These are phyloP conservation scores for Polyporus arcularius DNA, from an alignment of 768 basidiomycete species.

Conservation along the genomic window DNA sequence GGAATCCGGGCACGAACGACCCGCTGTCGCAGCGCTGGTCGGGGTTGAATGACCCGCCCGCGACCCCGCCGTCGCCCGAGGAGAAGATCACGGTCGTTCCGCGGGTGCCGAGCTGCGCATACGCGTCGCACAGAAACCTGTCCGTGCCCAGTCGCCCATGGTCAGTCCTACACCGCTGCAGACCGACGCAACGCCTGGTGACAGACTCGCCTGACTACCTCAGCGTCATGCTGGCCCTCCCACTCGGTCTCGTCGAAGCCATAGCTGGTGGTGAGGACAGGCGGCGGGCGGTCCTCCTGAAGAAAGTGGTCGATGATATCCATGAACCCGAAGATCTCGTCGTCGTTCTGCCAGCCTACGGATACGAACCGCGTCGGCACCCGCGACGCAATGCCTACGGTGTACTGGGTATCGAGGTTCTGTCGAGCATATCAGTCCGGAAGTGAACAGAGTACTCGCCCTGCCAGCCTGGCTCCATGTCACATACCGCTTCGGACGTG, in stretches of 20 bases:
- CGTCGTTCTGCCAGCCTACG: conserved; percentile 30
- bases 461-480: too few relatives aligned
- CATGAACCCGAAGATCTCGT: conserved; percentile 28
- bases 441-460: too few relatives aligned
- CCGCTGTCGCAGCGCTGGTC: conserved; percentile 32
- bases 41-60: conserved; percentile 19
- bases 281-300: conserved; percentile 22
- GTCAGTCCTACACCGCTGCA: too few relatives aligned
- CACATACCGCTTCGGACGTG: too few relatives aligned
- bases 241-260: conserved; percentile 20
- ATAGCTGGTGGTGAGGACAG: conserved; percentile 35
- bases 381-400: conserved; percentile 32
- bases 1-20: conserved; percentile 26
- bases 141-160: too few relatives aligned
- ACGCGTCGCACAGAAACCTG: conserved; percentile 12
- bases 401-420: conserved; percentile 38
- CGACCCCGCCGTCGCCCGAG: conserved; percentile 24
- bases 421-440: neutral
- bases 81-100: conserved; percentile 26
- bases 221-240: too few relatives aligned
- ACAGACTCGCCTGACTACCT: too few relatives aligned
- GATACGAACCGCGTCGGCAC: conserved; percentile 34
- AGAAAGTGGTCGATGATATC: conserved; percentile 30
- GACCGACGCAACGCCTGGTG: too few relatives aligned
- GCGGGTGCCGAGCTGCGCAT: conserved; percentile 29